Percentiles rank a stretch among this genome's conserved stretches.
These are phyloP conservation scores for Amoebophrya sp. DNA, from an alignment of 169 alveolate species.

Conservation along the genomic window DNA sequence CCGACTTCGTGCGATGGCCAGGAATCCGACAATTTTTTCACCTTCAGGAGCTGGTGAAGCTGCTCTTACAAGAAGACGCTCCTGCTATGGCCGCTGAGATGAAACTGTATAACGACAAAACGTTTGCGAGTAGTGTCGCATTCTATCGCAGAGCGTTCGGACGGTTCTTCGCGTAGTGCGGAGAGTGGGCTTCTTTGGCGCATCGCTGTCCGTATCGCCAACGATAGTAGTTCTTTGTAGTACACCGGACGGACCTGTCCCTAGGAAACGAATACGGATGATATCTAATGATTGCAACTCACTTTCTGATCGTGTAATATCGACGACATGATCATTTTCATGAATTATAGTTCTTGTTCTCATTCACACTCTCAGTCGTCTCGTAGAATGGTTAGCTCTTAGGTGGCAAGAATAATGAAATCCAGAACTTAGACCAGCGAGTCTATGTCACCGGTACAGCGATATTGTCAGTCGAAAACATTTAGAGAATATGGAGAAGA, in stretches of 20 bases:
- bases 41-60: background rate
- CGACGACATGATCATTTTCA: background rate
- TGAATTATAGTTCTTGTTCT: background rate
- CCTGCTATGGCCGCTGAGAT: background rate
- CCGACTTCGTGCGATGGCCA: slow-evolving; percentile 14
- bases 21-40: background rate
- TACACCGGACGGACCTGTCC: background rate
- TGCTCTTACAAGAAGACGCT: background rate
- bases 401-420: background rate
- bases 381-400: background rate
- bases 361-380: background rate
- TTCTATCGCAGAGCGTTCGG: background rate
- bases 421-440: background rate
- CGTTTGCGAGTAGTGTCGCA: background rate
- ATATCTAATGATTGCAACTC: too few species aligned
- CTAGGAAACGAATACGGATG: background rate
- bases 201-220: too few species aligned
- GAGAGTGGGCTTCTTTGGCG: background rate
- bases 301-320: too few species aligned
- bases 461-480: background rate
- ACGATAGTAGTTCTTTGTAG: too few species aligned
- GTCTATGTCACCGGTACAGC: background rate
- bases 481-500: too few species aligned
- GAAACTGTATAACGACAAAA: background rate
- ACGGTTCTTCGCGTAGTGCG: background rate